Evolutionary conservation across 805 yeast genomes (phyloP), one percentile per base, ranked within the genome.

Genomic region (Zygotorulaspora sp.): DNA sequence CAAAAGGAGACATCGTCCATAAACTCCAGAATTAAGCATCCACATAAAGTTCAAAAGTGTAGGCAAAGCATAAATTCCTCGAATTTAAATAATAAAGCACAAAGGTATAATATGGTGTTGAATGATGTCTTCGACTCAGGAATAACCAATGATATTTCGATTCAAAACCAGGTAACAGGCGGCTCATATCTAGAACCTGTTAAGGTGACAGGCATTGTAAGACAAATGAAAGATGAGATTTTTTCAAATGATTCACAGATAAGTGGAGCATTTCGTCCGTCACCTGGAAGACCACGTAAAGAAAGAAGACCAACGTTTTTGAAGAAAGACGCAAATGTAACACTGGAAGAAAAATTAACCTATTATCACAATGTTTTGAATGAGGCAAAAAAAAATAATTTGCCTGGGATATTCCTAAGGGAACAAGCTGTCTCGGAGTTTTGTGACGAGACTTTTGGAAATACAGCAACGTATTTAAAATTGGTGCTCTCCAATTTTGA

Each of bases 371-470:
- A 19, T 11, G 28, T 40, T 14, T 18, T 43, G 4, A 35, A 36
- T 8, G 36, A 37, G 12, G 47, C 47, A 24, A 43, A 23, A 21
- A 9, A 6, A 11, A 43, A 40, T 13, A 21, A 32, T 5, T 12
- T 31, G 15, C 37, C 41, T 14, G 47, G 47, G 10, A 43, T 43
- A 8, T 36, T 43, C 14, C 29, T 43, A 15, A 40, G 47, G 23
- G 44, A 43, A 7, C 44, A 43, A 25, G 47, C 47, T n/a, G 47
- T 43, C 10, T 30, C 36, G 16, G 47, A 43, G 25, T 36, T 43
- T 16, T 36, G 39, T 15, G 13, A 40, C 16, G 32, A 38, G 12
- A 35, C 36, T 21, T 25, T 25, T 13, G 44, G 40, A 15, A 38
- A 40, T 23, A 30, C 29, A 13, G 16, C 41, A 9, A 24, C 40